Base-by-base conservation (phyloP, 495 filamentous ascomycete genomes). In the Daldinia childiae region DNA sequence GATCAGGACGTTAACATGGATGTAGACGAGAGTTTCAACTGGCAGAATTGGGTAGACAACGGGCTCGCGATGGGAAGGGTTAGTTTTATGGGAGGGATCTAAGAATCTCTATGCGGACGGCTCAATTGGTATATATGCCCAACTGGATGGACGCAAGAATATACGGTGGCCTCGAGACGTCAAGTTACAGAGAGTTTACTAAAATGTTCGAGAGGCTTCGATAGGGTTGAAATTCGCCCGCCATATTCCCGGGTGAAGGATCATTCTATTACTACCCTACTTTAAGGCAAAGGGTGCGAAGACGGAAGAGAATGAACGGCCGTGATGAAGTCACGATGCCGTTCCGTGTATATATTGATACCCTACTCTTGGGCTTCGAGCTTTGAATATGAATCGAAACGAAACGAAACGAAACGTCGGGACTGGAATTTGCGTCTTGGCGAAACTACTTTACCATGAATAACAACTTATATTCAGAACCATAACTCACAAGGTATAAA, bases 1-100 rank as follows among this genome's bases (percentile, higher is more conserved):
- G 59, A 81, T 26, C 68, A 79, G 12, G 82, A 84, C 12, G 55
- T 79, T 19, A 79, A 82, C 29, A 79, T 82, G 54, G 81, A 81
- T 19, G 73, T 79, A 54, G 78, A 80, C 15, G 82, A 84, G 3
- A 74, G 75, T 0, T 83, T 85, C 54, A 80, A 83, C 62, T 85
- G 83, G 83, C 81, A 85, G 69, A 81, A 69, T 41, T 85, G 80
- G 79, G 78, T 83, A 64, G 81, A 84, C 58, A 80, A 70, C 24
- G 71, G 76, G 11, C 73, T 76, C 14, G 71, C 73, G 5, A 77
- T 77, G 62, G 71, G 68, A 1, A 71, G 73, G 7, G 65, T 72
- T 1, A 68, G 76, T 4, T 77, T 77, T 43, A 77, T 68, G 32
- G 76, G 76, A 12, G 76, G 76, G 1, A 72, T 77, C 43, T 77